These are phyloP conservation scores for Ophiostoma sp. DNA, from an alignment of 2,329 filamentous ascomycete genomes.

Conservation along the genomic window DNA sequence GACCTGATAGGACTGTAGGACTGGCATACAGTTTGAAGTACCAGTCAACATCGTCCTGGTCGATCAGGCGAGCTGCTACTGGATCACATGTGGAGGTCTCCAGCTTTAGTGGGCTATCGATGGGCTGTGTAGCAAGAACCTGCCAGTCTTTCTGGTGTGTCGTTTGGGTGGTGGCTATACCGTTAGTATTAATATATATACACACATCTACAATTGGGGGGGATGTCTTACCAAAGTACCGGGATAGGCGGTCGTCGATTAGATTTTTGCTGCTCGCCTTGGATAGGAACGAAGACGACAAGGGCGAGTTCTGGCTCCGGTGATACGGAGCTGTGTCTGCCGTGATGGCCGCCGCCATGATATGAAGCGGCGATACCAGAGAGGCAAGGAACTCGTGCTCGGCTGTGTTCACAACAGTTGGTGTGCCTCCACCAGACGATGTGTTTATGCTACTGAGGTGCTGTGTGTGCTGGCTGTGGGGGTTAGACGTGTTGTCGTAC, in stretches of 20 bases:
- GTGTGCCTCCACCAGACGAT: not conserved
- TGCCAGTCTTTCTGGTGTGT: slow-evolving; percentile 29
- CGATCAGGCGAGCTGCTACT: slow-evolving; percentile 27
- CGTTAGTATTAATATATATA: not conserved
- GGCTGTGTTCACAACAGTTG: slow-evolving; percentile 3
- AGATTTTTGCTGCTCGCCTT: slow-evolving; percentile 18
- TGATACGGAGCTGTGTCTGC: slow-evolving; percentile 24
- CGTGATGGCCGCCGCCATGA: slow-evolving; percentile 27
- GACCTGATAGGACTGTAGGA: not conserved
- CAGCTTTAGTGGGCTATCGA: slow-evolving; percentile 27
- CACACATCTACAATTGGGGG: no score
- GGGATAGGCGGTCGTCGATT: slow-evolving; percentile 25
- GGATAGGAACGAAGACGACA: slow-evolving; percentile 18
- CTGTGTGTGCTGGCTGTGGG: not conserved
- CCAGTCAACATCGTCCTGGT: slow-evolving; percentile 26
- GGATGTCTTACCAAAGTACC: slow-evolving; percentile 24
- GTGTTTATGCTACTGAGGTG: not conserved
- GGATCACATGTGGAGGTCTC: slow-evolving; percentile 28
- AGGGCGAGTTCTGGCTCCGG: slow-evolving; percentile 20
- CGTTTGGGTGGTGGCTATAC: slow-evolving; percentile 21
- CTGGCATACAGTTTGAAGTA: slow-evolving; percentile 24
- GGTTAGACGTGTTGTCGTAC: not conserved
- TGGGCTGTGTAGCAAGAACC: slow-evolving; percentile 26
- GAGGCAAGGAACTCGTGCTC: slow-evolving; percentile 23
- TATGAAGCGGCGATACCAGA: slow-evolving; percentile 28